These are phyloP conservation scores for Psidium friedrichsthalianum DNA, from an alignment of 345 rosid genomes.

Conservation along the genomic window DNA sequence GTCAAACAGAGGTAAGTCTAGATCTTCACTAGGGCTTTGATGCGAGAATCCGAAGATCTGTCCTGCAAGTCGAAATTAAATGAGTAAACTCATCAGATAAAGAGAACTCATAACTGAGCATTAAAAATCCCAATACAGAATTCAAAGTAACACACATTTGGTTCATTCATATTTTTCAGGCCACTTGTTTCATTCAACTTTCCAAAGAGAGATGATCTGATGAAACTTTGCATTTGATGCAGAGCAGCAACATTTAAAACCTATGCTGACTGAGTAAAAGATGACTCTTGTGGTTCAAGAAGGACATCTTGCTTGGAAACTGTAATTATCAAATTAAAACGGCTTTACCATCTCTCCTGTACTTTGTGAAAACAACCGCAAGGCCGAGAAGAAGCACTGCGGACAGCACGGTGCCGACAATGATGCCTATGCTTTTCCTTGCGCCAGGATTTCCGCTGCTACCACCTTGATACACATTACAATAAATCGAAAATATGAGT, in stretches of 20 bases:
- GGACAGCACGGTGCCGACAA: neutral
- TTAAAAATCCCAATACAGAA: neutral
- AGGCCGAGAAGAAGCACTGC: neutral
- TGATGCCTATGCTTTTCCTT: neutral
- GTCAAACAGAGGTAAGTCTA: constrained; percentile 2
- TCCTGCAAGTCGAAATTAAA: neutral
- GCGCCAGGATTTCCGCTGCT: neutral
- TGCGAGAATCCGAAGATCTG: neutral
- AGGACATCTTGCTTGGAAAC: neutral
- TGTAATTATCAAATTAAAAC: neutral
- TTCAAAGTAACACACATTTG: neutral
- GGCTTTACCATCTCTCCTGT: neutral
- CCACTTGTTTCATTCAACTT: neutral
- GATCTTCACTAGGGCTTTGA: neutral
- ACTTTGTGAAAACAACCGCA: neutral
- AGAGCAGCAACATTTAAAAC: neutral
- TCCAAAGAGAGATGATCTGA: neutral
- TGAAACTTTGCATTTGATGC: neutral
- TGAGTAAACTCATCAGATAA: neutral
- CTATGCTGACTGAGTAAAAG: neutral
- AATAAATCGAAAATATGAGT: neutral
- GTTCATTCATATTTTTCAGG: neutral
- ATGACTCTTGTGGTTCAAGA: neutral
- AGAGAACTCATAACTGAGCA: neutral
- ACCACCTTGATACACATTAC: neutral